phyloP scores from a whole-genome alignment of 1,284 basidiomycete genomes.

The Rhodotorula sp. region DNA sequence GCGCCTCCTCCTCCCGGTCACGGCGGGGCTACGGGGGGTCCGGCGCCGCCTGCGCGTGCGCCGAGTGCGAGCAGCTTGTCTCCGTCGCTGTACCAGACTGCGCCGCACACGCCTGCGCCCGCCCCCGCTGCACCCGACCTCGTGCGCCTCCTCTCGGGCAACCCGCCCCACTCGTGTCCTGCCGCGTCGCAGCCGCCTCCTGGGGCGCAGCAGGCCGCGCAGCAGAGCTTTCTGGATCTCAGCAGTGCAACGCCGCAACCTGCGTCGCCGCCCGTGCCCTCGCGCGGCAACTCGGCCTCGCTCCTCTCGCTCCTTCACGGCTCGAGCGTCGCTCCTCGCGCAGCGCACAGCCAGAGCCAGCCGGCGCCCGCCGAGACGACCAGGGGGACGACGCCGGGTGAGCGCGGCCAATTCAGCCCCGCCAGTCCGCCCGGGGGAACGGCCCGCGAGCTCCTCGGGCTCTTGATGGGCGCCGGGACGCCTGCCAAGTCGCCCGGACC shows the following conservation, averaged over 20 bases:
- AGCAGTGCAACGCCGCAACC: not conserved
- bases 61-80: not conserved
- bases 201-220: not conserved
- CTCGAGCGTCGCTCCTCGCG: too few species aligned
- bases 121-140: not conserved
- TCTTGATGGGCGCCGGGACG: not conserved
- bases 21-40: not conserved
- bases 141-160: not conserved
- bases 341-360: too few species aligned
- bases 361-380: too few species aligned
- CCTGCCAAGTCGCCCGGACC: not conserved
- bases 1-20: not conserved
- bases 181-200: not conserved
- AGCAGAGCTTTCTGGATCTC: not conserved
- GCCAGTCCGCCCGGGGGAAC: not conserved
- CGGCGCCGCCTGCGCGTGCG: not conserved
- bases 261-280: too few species aligned
- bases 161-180: not conserved
- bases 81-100: not conserved
- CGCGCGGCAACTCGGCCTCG: not conserved
- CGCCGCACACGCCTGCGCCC: not conserved
- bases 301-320: conserved; percentile 15
- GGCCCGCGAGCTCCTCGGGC: conserved; percentile 8
- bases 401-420: not conserved
- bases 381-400: too few species aligned